Evolutionary conservation across 163 green algal species (phyloP).

Genomic region (Scenedesmus sp.): DNA sequence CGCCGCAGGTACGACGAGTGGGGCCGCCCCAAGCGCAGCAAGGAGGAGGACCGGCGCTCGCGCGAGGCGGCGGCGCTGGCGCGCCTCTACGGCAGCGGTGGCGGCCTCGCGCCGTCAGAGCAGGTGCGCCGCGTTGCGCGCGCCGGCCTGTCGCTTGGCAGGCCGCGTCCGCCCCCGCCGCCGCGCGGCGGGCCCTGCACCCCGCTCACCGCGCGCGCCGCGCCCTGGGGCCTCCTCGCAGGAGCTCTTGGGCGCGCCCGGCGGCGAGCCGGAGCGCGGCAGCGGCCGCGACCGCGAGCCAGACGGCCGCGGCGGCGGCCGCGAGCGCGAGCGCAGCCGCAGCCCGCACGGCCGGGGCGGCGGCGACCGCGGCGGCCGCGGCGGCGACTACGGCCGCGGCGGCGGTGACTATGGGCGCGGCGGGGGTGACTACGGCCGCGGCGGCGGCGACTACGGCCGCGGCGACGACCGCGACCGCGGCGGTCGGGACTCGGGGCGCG

Average conservation of each 20-base stretch:
- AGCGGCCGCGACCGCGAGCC: not conserved
- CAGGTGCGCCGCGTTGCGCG: conserved; percentile 5
- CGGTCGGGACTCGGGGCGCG: not conserved
- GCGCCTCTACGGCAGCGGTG: conserved; percentile 57
- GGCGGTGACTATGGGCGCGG: conserved; percentile 11
- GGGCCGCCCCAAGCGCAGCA: conserved; percentile 79
- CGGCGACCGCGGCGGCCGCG: conserved; percentile 11
- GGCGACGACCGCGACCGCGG: conserved; percentile 3
- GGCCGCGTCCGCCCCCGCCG: too few relatives aligned
- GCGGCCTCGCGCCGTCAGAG: conserved; percentile 18
- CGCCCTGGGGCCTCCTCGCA: too few relatives aligned
- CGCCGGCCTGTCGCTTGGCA: too few relatives aligned
- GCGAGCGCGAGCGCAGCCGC: conserved; percentile 34
- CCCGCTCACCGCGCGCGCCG: too few relatives aligned
- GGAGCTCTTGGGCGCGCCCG: not conserved
- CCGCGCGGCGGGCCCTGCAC: too few relatives aligned
- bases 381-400: not conserved
- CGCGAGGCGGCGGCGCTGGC: conserved; percentile 76
- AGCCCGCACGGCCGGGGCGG: conserved; percentile 12
- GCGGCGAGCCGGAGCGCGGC: not conserved
- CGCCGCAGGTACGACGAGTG: conserved; percentile 87
- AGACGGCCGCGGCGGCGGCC: not conserved
- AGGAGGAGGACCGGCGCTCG: conserved; percentile 60
- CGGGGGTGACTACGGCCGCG: not conserved
- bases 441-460: conserved; percentile 16